Base-by-base conservation (phyloP, 495 filamentous ascomycete species). In the Acidomyces sp. region DNA sequence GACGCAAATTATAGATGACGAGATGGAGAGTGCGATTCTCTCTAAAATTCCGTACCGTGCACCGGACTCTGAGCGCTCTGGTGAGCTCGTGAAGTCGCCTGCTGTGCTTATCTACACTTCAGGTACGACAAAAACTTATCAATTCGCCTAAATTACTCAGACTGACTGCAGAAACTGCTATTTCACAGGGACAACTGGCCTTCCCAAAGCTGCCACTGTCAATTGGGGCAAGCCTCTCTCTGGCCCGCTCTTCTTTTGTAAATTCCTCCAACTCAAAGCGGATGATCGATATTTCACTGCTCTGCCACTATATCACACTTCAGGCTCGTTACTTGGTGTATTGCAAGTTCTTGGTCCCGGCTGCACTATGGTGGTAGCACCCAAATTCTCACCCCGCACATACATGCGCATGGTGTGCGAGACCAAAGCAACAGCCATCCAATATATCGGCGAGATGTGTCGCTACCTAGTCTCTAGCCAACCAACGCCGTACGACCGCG, bases 391-490 rank as follows among this genome's bases (percentile, higher is more conserved):
- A 10, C 84, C 77, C 3, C 70, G 69, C 24, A 80, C 68, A 1
- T 96, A 93, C 62, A 92, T 84, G 78, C 68, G 72, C 20, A 84
- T 93, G 39, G 78, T 80, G 17, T 74, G 81, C 6, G 68, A 71
- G 19, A 73, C 72, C 25, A 57, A 80, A 17, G 79, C 88, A 20
- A 93, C 83, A 0, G 66, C 84, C 16, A 79, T 96, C 45, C 90
- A 95, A 53, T 97, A 97, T 49, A 88, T 97, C 7, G 90, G 90
- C 24, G 90, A 97, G 56, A 94, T 83, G 0, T 84, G 85, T 44
- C 78, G 90, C 2, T 97, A 97, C 57, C 72, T 97, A 12, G 70
- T 95, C 27, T 67, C 82, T 0, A 74, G 77, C 0, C 74, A 83
- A 1, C 70, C 81, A 56, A 83, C 46, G 65, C 77, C 3, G 49